Conservation (phyloP, 345 rosid genomes). For the Jatropha curcas region DNA sequence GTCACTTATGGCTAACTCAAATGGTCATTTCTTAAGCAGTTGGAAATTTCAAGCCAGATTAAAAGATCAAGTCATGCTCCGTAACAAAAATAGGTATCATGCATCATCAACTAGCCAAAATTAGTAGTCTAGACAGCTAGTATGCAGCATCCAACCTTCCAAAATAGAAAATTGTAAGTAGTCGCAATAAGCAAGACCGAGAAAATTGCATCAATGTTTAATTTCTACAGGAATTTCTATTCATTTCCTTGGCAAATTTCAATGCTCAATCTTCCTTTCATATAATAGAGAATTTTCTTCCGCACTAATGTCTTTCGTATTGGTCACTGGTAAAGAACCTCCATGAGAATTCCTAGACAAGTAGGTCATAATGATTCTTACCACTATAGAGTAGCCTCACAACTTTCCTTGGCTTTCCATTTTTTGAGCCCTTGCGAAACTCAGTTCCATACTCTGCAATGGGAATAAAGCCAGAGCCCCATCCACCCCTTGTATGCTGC, state of each 20-base stretch:
- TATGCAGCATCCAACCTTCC: neutral
- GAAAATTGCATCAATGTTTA: neutral
- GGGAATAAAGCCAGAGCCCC: slow-evolving; percentile 74
- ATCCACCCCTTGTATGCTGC: slow-evolving; percentile 62
- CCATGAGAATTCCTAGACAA: slow-evolving; percentile 40
- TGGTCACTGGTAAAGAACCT: too few species aligned
- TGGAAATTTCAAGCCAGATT: neutral
- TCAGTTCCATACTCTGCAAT: slow-evolving; percentile 80
- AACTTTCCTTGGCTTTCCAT: slow-evolving; percentile 53
- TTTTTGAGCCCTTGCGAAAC: slow-evolving; percentile 52
- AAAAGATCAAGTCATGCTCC: neutral
- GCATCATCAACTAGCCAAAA: neutral
- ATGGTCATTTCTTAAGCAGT: neutral
- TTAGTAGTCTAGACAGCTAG: neutral
- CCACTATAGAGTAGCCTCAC: slow-evolving; percentile 89
- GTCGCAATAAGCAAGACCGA: neutral
- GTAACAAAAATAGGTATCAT: neutral
- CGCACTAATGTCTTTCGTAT: too few species aligned
- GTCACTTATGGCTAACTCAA: too few species aligned
- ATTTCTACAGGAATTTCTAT: neutral
- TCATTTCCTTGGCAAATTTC: neutral
- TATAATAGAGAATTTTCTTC: too few species aligned
- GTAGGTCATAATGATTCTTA: slow-evolving; percentile 81
- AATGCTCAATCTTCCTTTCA: neutral
- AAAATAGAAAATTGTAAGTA: neutral